Evolutionary conservation across 78 protist genomes (phyloP).

Genomic region (Dictyostelium firmibasis): DNA sequence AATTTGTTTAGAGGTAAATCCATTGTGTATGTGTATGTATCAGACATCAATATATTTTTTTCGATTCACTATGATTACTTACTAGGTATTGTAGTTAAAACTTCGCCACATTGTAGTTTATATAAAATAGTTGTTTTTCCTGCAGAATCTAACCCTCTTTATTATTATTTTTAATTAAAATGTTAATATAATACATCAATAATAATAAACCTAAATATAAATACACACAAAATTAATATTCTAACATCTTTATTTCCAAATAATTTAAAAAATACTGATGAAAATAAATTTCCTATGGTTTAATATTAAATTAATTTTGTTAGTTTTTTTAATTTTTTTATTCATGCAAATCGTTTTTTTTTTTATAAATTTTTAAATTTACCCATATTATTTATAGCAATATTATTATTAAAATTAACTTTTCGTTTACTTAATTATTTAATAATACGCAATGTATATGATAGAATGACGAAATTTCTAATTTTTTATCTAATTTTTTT

Average conservation of each 20-base stretch:
- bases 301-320: not conserved
- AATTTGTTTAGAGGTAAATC: too few relatives aligned
- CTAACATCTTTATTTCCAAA: conserved; percentile 90
- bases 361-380: not conserved
- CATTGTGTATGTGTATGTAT: too few relatives aligned
- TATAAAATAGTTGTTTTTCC: conserved; percentile 84
- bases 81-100: conserved; percentile 92
- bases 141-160: conserved; percentile 18
- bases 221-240: conserved; percentile 79
- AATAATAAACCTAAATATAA: not conserved
- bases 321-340: not conserved
- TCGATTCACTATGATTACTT: not conserved
- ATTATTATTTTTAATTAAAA: not conserved
- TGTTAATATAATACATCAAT: too few relatives aligned
- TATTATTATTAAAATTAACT: too few relatives aligned
- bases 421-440: too few relatives aligned
- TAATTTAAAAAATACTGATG: conserved; percentile 79
- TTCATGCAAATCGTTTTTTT: not conserved
- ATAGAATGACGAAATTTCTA: not conserved
- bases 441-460: too few relatives aligned
- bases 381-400: too few relatives aligned
- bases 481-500: too few relatives aligned
- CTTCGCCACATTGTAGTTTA: conserved; percentile 91
- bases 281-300: conserved; percentile 75
- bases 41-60: too few relatives aligned